Base-by-base conservation (phyloP, 2,329 filamentous ascomycete genomes). In the Trichophyton simii region DNA sequence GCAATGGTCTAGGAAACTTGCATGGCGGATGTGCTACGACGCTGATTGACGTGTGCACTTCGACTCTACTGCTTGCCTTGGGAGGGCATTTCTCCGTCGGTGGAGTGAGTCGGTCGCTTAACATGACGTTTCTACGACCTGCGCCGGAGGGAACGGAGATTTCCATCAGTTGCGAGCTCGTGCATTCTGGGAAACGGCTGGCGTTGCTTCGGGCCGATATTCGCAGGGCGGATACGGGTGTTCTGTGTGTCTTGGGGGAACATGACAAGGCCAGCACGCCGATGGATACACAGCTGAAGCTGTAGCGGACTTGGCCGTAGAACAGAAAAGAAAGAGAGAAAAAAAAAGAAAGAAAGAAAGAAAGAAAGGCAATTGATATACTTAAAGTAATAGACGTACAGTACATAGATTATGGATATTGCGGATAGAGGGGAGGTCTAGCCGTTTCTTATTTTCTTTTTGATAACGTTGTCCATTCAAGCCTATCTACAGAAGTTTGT, bases 1-100 rank as follows among this genome's bases (percentile, higher is more conserved):
- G 91, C 63, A 99, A 97, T 78, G 82, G 88, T 65, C 75, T 96
- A 69, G 92, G 91, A 46, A 97, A 96, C 73, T 77, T 97, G 69
- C 94, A 95, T 73, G 90, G 88, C n/a, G 94, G 94, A 18, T 85
- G 83, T 64, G 78, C 83, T 0, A 81, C 87, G 1, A 85, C 85
- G 0, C 72, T 90, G 3, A 85, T 89, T 66, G 87, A 90, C 73
- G 75, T 82, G 28, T 31, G 28, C 62, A 79, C 82, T 66, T 88
- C 82, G 2, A 70, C 83, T 18, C 77, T 83, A 2, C 72, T 89
- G 11, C 72, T 79, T 8, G 77, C 85, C 42, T 71, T 86, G 59
- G 79, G 80, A 52, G 86, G 84, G 4, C 83, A 80, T 70, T 88
- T 86, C 81, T 74, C 78, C 61, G 75, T 74, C 44, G 77, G 85